phyloP scores from a whole-genome alignment of 2,329 filamentous ascomycete genomes.

The Colletotrichum tamarilloi region DNA sequence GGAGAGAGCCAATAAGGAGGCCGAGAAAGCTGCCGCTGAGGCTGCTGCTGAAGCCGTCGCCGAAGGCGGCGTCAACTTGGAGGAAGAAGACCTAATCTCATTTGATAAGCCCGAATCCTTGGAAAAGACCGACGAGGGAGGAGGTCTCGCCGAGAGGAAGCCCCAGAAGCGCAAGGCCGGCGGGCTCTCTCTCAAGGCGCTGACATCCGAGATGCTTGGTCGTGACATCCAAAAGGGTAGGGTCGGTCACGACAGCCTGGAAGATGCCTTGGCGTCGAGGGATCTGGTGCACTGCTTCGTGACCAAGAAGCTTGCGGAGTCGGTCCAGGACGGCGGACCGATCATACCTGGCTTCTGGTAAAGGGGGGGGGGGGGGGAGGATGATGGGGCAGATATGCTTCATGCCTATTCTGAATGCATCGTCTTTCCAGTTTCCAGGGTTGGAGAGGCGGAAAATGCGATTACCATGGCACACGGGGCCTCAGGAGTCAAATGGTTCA shows the following conservation, averaged over 20 bases:
- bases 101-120: slow-evolving; percentile 8
- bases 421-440: too few species aligned
- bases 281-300: slow-evolving; percentile 54
- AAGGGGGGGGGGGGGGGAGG: not conserved
- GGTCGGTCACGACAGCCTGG: slow-evolving; percentile 54
- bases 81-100: slow-evolving; percentile 18
- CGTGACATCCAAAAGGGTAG: slow-evolving; percentile 51
- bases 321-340: not conserved
- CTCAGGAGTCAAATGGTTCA: not conserved
- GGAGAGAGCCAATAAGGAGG: slow-evolving; percentile 24
- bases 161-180: slow-evolving; percentile 26
- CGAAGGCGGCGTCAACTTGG: not conserved
- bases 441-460: too few species aligned
- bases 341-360: slow-evolving; percentile 1
- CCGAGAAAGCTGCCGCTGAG: too few species aligned
- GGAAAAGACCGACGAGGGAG: slow-evolving; percentile 3
- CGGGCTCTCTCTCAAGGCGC: slow-evolving; percentile 47
- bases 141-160: slow-evolving; percentile 27
- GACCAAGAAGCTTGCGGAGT: not conserved
- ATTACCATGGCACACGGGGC: not conserved
- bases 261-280: slow-evolving; percentile 56
- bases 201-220: slow-evolving; percentile 49
- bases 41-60: not conserved
- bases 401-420: too few species aligned
- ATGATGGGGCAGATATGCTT: too few species aligned